Evolutionary conservation across 2,329 filamentous ascomycete genomes (phyloP), one percentile per base, ranked within the genome.

Genomic region (Aspergillus sojae): DNA sequence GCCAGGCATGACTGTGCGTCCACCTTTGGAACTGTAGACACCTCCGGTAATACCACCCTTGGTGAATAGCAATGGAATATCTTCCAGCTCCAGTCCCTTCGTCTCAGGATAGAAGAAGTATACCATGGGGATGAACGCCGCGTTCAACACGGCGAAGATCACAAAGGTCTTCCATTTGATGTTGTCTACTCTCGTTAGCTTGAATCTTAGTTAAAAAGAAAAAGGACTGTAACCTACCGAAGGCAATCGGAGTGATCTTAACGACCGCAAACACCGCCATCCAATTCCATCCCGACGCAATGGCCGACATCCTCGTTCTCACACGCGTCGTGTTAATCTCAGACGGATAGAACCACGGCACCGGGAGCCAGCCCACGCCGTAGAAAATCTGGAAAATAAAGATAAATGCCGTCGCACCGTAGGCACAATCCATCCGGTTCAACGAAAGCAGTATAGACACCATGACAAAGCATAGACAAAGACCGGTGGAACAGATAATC

Each of bases 31-130:
- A 3, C 64, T 60, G 16, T 63, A 65, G 9, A 70, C 68, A 2
- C 67, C 68, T 2, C 68, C 68, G 1, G 68, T 70, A 39, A 68
- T 41, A 0, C 67, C 68, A 0, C 68, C 61, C 58, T 68, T 66
- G 21, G 43, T 52, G 19, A 70, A 70, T 0, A 70, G 61, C 21
- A 70, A 58, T 11, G 67, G 65, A 4, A 91, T 87, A 70, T 90
- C 88, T 69, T 91, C 88, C 0, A 91, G 80, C 0, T 86, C 86
- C 2, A 89, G 74, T 0, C 86, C 81, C 72, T 89, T 89, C 0
- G 88, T 90, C 74, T 90, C 88, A 0, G 87, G 88, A 3, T 89
- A 88, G 69, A 87, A 83, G 71, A 88, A 87, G 79, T 84, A 90
- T 50, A 89, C 84, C 53, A 88, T 87, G 0, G 80, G 80, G 19